Evolutionary conservation across 1,284 basidiomycete species (phyloP), one percentile per base, ranked within the genome.

Genomic region (Pseudozyma tsukubaensis): DNA sequence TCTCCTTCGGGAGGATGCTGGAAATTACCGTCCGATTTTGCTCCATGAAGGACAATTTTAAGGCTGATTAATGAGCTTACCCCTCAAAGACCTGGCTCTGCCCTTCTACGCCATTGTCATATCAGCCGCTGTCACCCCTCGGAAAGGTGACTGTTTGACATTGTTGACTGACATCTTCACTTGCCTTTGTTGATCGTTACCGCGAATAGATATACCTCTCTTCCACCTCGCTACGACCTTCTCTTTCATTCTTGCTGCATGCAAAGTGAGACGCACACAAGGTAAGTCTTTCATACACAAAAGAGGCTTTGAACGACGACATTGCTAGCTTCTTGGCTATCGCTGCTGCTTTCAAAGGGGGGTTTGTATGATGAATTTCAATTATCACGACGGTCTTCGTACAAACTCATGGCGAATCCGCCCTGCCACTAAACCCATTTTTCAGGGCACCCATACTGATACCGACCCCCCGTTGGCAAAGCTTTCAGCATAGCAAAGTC

Each of bases 21-120:
- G 78, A 78, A 80, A 80, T 80, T 80, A 80, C 78, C 78, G 78
- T 80, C 78, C 71, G 78, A 80, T 60, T 63, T 68, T 76, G 61
- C 65, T 65, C 58, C 54, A 61, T 80, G 78, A 80, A 50, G 74
- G 78, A 77, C 59, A 72, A 24, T 65, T 70, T 51, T 54, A 57
- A 73, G 78, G 78, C 78, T 80, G 78, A 58, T 76, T 59, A 76
- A 78, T 80, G 78, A 80, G 78, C 75, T 43, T 39, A 34, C 40
- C n/a, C 40, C 18, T 21, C 24, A 29, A 3, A 29, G 24, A 29
- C 24, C 24, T 3, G 6, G 24, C 24, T 29, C 24, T 29, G 24
- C 6, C 24, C 24, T 29, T 29, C 24, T 6, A 29, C 6, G 24
- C 24, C 24, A 29, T 29, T 29, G 24, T 29, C 24, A 29, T 29